Evolutionary conservation across 257 asterid genomes (phyloP), one percentile per base, ranked within the genome.

Genomic region (Asclepias syriaca): DNA sequence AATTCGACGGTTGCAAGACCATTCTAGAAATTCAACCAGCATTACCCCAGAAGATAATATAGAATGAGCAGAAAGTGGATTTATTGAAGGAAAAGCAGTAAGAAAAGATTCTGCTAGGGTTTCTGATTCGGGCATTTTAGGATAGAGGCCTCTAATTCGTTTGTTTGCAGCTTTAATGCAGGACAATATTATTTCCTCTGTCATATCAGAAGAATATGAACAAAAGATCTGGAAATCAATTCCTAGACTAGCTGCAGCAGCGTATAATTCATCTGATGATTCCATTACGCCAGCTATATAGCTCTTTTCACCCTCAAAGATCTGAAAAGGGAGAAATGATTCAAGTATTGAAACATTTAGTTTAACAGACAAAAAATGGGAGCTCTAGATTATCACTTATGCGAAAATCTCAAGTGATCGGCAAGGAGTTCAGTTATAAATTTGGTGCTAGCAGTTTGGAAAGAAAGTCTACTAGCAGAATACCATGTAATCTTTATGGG

Each of bases 241-340:
- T 80, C 99, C 96, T 77, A 95, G 83, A 84, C 95, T 88, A 58
- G 97, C 93, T 61, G 97, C 96, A 37, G 98, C 98, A 72, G 99
- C 98, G 70, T 89, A 91, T 77, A 95, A 86, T 84, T 90, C 92
- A 81, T 95, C 98, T 73, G 99, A 92, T 78, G 92, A 86, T 87
- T 95, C 99, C 93, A 92, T 85, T 40, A 95, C 74, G 78, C 88
- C 86, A 76, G 80, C 76, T 27, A 95, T 77, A 77, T 88, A 92
- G 72, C 77, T 77, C 69, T 72, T 77, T 79, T 87, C 98, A 70
- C 99, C 99, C 83, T 95, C 99, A 77, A 92, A 95, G 75, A 95
- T 85, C 99, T 95, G 86, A 24, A 81, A 75, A 54, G 69, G 64
- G 61, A 75, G 69, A 70, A 72, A 57, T 71, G n/a, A 19, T 22